phyloP scores from a whole-genome alignment of 2,329 filamentous ascomycete species.

The Pseudogymnoascus sp. region DNA sequence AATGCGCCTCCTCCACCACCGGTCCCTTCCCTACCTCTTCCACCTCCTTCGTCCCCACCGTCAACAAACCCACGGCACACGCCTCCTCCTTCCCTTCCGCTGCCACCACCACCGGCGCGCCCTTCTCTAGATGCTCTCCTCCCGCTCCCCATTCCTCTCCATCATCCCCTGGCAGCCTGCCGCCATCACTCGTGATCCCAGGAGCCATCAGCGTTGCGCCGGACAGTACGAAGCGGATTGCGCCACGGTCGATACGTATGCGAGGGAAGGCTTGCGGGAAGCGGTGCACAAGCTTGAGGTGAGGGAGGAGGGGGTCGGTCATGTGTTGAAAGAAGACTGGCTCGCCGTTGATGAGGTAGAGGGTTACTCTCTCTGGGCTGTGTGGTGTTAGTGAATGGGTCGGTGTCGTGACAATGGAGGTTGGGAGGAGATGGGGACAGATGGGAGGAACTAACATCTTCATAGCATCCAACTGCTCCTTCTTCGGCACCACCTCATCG shows the following conservation, averaged over 20 bases:
- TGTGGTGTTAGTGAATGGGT: constrained; percentile 8
- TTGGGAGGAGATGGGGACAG: neutral
- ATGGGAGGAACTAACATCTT: constrained; percentile 55
- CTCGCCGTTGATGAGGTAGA: constrained; percentile 72
- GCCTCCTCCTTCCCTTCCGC: constrained; percentile 92
- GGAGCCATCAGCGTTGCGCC: constrained; percentile 96
- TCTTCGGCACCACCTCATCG: constrained; percentile 93
- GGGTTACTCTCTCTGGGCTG: constrained; percentile 74
- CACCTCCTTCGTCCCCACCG: constrained; percentile 81
- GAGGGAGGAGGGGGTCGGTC: constrained; percentile 67
- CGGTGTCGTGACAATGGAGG: neutral
- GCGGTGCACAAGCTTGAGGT: constrained; percentile 80
- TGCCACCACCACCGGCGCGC: constrained; percentile 78
- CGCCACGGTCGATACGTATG: constrained; percentile 86
- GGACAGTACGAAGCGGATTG: constrained; percentile 90
- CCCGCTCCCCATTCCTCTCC: constrained; percentile 30
- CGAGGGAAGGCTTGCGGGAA: constrained; percentile 79
- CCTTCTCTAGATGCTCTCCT: constrained; percentile 65
- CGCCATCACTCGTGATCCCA: constrained; percentile 77
- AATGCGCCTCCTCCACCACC: constrained; percentile 90
- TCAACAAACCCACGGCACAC: constrained; percentile 78
- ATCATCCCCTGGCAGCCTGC: constrained; percentile 56
- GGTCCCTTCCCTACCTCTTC: constrained; percentile 92
- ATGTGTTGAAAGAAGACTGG: constrained; percentile 90
- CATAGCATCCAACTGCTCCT: constrained; percentile 79